Evolutionary conservation across 345 rosid species (phyloP).

Genomic region (Ceriops decandra): DNA sequence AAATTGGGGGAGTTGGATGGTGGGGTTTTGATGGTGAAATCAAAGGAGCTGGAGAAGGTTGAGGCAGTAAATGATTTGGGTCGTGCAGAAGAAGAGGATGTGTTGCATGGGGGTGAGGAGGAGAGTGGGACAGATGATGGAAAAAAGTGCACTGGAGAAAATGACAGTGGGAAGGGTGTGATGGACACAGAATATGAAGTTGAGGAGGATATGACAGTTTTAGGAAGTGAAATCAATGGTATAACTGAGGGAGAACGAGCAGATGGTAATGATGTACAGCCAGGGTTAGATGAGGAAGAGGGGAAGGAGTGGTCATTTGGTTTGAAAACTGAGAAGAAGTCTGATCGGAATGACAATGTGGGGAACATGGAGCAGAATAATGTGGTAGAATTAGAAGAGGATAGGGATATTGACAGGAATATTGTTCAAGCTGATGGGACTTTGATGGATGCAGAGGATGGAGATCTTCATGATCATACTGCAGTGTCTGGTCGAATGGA

Average conservation of each 20-base stretch:
- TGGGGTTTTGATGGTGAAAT: conserved; percentile 15
- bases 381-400: conserved; percentile 1
- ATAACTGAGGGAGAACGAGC: conserved; percentile 22
- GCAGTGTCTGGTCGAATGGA: conserved; percentile 29
- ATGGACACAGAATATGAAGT: background rate
- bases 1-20: conserved; percentile 19
- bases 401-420: conserved; percentile 18
- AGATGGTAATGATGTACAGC: conserved; percentile 22
- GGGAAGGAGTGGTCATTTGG: conserved; percentile 23
- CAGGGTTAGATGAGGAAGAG: conserved; percentile 26
- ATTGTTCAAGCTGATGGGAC: conserved; percentile 24
- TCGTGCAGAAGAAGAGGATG: conserved; percentile 31
- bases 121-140: conserved; percentile 18
- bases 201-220: background rate
- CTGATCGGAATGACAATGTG: conserved; percentile 24
- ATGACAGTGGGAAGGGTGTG: conserved; percentile 19
- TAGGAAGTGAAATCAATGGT: conserved; percentile 12
- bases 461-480: conserved; percentile 21
- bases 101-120: conserved; percentile 11
- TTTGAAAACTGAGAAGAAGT: conserved; percentile 25
- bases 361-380: conserved; percentile 21
- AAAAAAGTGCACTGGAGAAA: background rate
- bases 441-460: conserved; percentile 30
- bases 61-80: conserved; percentile 13
- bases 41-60: conserved; percentile 28